Evolutionary conservation across 768 basidiomycete genomes (phyloP).

Genomic region (Candolleomyces eurysporus): DNA sequence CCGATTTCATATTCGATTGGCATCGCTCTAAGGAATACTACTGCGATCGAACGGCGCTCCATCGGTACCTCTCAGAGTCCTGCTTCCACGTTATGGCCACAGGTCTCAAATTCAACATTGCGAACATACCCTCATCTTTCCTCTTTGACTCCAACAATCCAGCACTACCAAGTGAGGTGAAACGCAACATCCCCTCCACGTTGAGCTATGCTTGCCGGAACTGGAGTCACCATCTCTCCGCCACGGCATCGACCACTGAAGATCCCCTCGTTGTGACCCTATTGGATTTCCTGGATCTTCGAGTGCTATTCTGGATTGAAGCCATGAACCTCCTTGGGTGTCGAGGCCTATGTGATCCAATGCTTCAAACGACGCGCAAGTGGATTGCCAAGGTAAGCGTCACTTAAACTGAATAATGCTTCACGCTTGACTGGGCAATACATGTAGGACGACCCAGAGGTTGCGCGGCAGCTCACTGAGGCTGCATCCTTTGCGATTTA

Average conservation of each 20-base stretch:
- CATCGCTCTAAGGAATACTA: conserved; percentile 6
- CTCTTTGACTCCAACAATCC: conserved; percentile 6
- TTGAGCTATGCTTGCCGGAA: too few relatives aligned
- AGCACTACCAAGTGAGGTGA: not conserved
- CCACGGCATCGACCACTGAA: not conserved
- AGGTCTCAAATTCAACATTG: conserved; percentile 15
- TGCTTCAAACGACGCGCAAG: not conserved
- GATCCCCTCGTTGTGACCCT: not conserved
- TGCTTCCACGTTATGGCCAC: conserved; percentile 11
- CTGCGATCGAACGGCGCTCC: conserved; percentile 4
- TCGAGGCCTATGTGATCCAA: not conserved
- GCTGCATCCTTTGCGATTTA: conserved; percentile 17
- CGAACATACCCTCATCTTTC: conserved; percentile 15
- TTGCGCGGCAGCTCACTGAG: conserved; percentile 7
- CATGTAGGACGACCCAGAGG: not conserved
- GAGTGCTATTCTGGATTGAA: too few relatives aligned
- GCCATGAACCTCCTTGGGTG: too few relatives aligned
- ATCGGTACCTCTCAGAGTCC: conserved; percentile 4
- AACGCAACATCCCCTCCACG: conserved; percentile 8
- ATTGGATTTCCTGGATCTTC: conserved; percentile 5
- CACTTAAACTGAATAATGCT: not conserved
- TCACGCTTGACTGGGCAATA: not conserved
- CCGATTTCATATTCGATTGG: conserved; percentile 11
- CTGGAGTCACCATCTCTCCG: too few relatives aligned
- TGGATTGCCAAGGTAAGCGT: not conserved